phyloP scores from a whole-genome alignment of 192 early-diverging fungal species.

The Entrophospora sp. region DNA sequence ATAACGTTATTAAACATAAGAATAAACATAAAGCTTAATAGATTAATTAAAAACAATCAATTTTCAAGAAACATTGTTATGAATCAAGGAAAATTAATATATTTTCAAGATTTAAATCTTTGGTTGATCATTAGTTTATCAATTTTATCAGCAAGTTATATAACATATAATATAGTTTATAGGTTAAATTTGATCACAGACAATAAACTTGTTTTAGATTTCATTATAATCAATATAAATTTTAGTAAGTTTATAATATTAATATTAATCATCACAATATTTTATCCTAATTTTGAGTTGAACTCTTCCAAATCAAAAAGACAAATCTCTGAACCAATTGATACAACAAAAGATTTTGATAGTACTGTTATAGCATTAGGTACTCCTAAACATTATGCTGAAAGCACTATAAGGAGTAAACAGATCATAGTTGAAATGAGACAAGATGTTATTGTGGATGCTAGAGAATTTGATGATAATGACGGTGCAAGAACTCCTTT shows the following conservation, averaged over 20 bases:
- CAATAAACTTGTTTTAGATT: neutral
- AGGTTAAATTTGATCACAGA: neutral
- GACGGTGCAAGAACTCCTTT: too few species aligned
- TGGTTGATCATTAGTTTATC: neutral
- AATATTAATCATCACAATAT: neutral
- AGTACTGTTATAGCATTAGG: neutral
- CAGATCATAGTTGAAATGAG: neutral
- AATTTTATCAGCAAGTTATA: neutral
- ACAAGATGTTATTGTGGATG: neutral
- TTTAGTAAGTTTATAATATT: neutral
- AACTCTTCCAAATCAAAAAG: neutral
- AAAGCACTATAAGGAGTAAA: neutral
- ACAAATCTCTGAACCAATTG: neutral
- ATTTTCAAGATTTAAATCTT: constrained; percentile 4
- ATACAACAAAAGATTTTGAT: neutral
- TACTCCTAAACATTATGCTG: too few species aligned
- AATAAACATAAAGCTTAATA: neutral
- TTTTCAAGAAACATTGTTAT: neutral
- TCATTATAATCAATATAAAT: neutral
- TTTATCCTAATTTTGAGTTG: constrained; percentile 1
- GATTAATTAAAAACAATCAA: neutral
- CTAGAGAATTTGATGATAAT: too few species aligned
- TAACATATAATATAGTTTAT: neutral
- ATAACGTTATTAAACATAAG: neutral
- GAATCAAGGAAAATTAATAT: neutral